Conservation (phyloP, 164 flowering plant genomes). For the Chimonanthus salicifolius region DNA sequence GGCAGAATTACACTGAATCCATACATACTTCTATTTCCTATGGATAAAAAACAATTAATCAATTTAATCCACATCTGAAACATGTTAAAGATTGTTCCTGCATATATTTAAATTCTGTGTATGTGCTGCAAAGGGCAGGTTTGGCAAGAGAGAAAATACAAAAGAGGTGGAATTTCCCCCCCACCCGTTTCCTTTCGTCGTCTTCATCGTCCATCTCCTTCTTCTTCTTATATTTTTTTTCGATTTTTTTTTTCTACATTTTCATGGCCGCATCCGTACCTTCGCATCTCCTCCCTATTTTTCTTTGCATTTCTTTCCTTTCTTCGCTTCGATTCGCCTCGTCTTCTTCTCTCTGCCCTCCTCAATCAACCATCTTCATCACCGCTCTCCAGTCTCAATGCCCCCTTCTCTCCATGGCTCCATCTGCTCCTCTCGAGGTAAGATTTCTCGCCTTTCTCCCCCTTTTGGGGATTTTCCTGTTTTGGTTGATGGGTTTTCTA, state of each 20-base stretch:
- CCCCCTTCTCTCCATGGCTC: constrained; percentile 24
- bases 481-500: background rate
- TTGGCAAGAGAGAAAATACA: background rate
- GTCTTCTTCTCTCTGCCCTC: constrained; percentile 18
- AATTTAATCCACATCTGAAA: background rate
- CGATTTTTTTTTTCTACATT: background rate
- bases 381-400: constrained; percentile 29
- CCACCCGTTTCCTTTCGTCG: background rate
- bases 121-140: background rate
- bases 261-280: constrained; percentile 13
- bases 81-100: background rate
- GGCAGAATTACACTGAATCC: no score
- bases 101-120: background rate
- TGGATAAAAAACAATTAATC: no score
- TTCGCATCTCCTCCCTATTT: background rate
- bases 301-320: constrained; percentile 12
- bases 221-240: no score
- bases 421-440: constrained; percentile 33
- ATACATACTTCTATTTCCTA: no score
- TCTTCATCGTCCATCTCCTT: background rate
- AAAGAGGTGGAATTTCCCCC: background rate
- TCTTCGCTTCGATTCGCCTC: constrained; percentile 8
- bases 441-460: background rate
- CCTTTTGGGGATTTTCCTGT: background rate
- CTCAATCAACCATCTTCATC: constrained; percentile 18